These are phyloP conservation scores for Russula compacta DNA, from an alignment of 768 basidiomycete species.

Conservation along the genomic window DNA sequence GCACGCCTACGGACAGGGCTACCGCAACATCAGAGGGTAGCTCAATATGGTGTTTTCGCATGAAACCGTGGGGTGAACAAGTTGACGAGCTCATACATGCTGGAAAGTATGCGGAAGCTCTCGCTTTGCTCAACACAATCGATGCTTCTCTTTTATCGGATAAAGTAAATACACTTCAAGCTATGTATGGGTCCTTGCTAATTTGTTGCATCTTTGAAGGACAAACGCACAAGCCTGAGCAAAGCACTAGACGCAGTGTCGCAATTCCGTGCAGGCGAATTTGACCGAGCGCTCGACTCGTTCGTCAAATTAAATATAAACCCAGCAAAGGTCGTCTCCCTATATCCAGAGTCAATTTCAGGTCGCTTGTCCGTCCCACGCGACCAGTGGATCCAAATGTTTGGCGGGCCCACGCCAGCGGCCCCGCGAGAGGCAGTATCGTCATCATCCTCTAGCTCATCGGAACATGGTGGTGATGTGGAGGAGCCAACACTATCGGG, in stretches of 20 bases:
- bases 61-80: slow-evolving; percentile 71
- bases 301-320: slow-evolving; percentile 86
- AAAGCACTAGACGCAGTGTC: slow-evolving; percentile 71
- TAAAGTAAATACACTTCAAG: slow-evolving; percentile 36
- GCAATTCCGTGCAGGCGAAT: slow-evolving; percentile 60
- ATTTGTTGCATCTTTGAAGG: slow-evolving; percentile 30
- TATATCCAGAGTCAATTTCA: slow-evolving; percentile 76
- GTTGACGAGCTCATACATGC: slow-evolving; percentile 71
- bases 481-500: slow-evolving; percentile 4
- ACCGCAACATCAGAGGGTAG: slow-evolving; percentile 62
- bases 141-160: slow-evolving; percentile 52
- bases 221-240: slow-evolving; percentile 47
- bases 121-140: slow-evolving; percentile 65
- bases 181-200: neutral
- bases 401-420: slow-evolving; percentile 55
- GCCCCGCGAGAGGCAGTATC: slow-evolving; percentile 22
- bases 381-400: slow-evolving; percentile 71
- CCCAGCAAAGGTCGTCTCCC: slow-evolving; percentile 85
- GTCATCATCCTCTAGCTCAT: slow-evolving; percentile 7
- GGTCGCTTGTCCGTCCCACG: slow-evolving; percentile 65
- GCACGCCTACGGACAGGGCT: slow-evolving; percentile 66
- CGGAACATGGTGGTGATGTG: slow-evolving; percentile 6
- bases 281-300: slow-evolving; percentile 72
- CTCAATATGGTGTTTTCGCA: slow-evolving; percentile 63
- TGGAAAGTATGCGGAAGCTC: slow-evolving; percentile 67